phyloP scores from a whole-genome alignment of 352 stramenopile species.

The Pythium sukuiense region DNA sequence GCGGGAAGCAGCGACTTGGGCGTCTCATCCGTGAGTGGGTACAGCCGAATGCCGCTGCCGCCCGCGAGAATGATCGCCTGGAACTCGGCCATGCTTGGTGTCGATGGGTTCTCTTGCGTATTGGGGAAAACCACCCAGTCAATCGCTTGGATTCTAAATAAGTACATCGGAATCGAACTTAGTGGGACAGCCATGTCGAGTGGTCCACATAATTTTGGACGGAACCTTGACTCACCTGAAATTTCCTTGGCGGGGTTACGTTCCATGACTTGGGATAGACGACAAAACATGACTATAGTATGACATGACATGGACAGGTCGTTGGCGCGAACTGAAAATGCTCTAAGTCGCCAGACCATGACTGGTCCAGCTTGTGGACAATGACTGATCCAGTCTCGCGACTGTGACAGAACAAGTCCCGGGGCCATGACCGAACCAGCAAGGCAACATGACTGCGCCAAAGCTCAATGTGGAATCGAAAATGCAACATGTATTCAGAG shows the following conservation, averaged over 20 bases:
- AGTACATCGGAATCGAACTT: neutral
- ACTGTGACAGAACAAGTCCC: too few relatives aligned
- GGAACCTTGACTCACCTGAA: too few relatives aligned
- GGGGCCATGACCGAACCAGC: neutral
- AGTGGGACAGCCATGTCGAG: neutral
- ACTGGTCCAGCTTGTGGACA: neutral
- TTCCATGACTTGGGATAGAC: constrained; percentile 7
- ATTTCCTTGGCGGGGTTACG: neutral
- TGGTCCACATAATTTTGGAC: too few relatives aligned
- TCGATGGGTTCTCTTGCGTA: neutral
- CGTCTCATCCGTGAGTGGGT: constrained; percentile 76
- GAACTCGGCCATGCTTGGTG: constrained; percentile 67
- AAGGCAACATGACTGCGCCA: neutral
- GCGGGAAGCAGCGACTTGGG: constrained; percentile 68
- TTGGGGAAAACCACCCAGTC: constrained; percentile 2
- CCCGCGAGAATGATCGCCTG: constrained; percentile 82
- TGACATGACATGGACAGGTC: neutral
- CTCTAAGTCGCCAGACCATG: neutral
- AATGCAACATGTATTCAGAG: neutral
- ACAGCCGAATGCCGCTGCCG: constrained; percentile 76
- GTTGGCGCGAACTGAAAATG: neutral
- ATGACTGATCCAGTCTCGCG: too few relatives aligned
- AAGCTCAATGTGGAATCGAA: neutral
- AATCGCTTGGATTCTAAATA: neutral
- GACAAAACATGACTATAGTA: neutral